Evolutionary conservation across 108 stramenopile genomes (phyloP).

Genomic region (Nannochloropsis granulata): DNA sequence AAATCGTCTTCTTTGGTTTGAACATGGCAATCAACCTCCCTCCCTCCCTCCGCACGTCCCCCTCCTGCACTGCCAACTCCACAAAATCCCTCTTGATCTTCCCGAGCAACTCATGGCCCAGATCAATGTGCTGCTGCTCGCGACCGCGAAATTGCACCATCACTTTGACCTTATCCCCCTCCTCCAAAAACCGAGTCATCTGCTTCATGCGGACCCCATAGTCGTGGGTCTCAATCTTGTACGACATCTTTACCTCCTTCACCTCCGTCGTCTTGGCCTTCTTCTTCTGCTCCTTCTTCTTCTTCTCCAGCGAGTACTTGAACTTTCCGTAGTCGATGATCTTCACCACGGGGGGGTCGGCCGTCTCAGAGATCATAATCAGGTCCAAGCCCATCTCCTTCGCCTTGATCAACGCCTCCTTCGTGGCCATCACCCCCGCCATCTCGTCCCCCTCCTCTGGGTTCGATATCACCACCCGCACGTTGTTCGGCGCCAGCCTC

Average conservation of each 20-base stretch:
- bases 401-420: conserved; percentile 68
- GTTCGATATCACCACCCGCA: conserved; percentile 51
- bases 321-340: conserved; percentile 82
- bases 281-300: conserved; percentile 80
- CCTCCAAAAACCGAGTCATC: conserved; percentile 47
- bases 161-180: conserved; percentile 27
- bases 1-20: background rate
- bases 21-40: background rate
- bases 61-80: background rate
- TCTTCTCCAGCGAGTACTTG: conserved; percentile 74
- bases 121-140: conserved; percentile 36
- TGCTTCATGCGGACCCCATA: conserved; percentile 69
- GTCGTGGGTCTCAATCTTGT: conserved; percentile 88
- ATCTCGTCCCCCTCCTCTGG: conserved; percentile 62
- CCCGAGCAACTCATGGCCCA: conserved; percentile 15
- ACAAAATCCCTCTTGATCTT: conserved; percentile 5
- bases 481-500: background rate
- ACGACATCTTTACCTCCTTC: conserved; percentile 90
- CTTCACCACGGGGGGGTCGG: conserved; percentile 81
- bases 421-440: conserved; percentile 64
- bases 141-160: conserved; percentile 28
- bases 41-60: background rate
- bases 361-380: conserved; percentile 57
- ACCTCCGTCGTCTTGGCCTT: conserved; percentile 79
- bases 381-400: conserved; percentile 68